Percentiles rank a stretch among this genome's conserved stretches.
Conservation (phyloP, 805 yeast genomes). For the Metahyphopichia silvanorum region DNA sequence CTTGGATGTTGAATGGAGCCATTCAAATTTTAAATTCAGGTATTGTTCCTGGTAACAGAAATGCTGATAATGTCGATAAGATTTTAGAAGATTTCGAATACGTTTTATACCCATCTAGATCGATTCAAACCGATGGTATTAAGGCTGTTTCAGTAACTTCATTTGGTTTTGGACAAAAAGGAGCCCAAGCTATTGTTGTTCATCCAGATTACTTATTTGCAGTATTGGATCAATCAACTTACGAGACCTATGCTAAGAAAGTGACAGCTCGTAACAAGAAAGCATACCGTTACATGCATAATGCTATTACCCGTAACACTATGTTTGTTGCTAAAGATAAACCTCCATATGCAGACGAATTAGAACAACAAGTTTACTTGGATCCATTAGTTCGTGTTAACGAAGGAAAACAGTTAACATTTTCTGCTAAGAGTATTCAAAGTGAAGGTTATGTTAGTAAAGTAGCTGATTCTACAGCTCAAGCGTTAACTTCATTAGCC, state of each 20-base stretch:
- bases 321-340: conserved; percentile 90
- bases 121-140: conserved; percentile 92
- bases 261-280: conserved; percentile 79
- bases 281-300: conserved; percentile 93
- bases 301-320: conserved; percentile 86
- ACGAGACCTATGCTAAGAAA: conserved; percentile 66
- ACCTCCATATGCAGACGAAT: conserved; percentile 87
- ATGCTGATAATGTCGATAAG: conserved; percentile 94
- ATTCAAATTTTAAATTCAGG: conserved; percentile 90
- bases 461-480: conserved; percentile 58
- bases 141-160: conserved; percentile 97
- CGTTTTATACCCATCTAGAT: conserved; percentile 90
- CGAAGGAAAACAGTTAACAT: conserved; percentile 43
- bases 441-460: conserved; percentile 40
- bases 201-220: conserved; percentile 94
- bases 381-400: conserved; percentile 89
- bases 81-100: conserved; percentile 78
- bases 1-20: conserved; percentile 99
- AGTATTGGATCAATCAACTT: conserved; percentile 67
- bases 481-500: conserved; percentile 56
- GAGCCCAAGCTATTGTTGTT: conserved; percentile 90
- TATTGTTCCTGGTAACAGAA: conserved; percentile 96
- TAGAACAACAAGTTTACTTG: conserved; percentile 87
- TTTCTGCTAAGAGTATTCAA: conserved; percentile 52
- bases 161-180: conserved; percentile 99